Percentiles rank a stretch among this genome's conserved stretches.
phyloP scores from a whole-genome alignment of 106 monocot genomes.

The Dendrobium nobile region DNA sequence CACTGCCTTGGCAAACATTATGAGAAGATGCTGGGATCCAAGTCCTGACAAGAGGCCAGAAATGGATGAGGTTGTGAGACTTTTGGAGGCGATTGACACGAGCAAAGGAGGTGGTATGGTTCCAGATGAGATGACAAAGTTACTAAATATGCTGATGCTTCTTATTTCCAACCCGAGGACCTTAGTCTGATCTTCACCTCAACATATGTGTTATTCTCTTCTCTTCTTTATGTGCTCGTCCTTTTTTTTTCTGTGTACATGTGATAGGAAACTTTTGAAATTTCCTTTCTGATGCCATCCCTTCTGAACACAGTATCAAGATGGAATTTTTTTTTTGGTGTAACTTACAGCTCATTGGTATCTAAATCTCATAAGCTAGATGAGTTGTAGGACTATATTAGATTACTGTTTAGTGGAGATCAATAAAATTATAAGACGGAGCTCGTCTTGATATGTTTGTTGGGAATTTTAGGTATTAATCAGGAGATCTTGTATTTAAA shows the following conservation, averaged over 20 bases:
- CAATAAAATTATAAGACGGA: too few species aligned
- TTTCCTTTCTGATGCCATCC: neutral
- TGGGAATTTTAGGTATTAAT: too few species aligned
- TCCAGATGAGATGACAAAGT: constrained; percentile 33
- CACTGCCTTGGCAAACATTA: constrained; percentile 30
- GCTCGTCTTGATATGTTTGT: too few species aligned
- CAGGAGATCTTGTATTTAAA: too few species aligned
- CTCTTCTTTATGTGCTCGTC: neutral
- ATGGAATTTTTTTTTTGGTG: too few species aligned
- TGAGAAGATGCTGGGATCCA: constrained; percentile 59
- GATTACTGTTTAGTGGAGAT: too few species aligned
- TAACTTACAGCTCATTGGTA: too few species aligned
- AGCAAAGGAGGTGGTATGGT: constrained; percentile 71
- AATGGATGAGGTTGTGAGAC: constrained; percentile 63
- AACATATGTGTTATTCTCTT: neutral
- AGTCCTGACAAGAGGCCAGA: constrained; percentile 49
- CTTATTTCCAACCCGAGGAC: constrained; percentile 23
- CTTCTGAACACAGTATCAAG: too few species aligned
- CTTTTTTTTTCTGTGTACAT: neutral
- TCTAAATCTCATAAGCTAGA: too few species aligned
- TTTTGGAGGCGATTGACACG: constrained; percentile 51
- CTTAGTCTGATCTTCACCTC: constrained; percentile 14
- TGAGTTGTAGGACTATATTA: too few species aligned
- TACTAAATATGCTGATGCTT: constrained; percentile 27
- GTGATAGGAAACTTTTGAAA: neutral